A percentile compares a stretch with the other conserved stretches of the same genome.
phyloP scores from a whole-genome alignment of 208 protist species.

The Herpetomonas muscarum region DNA sequence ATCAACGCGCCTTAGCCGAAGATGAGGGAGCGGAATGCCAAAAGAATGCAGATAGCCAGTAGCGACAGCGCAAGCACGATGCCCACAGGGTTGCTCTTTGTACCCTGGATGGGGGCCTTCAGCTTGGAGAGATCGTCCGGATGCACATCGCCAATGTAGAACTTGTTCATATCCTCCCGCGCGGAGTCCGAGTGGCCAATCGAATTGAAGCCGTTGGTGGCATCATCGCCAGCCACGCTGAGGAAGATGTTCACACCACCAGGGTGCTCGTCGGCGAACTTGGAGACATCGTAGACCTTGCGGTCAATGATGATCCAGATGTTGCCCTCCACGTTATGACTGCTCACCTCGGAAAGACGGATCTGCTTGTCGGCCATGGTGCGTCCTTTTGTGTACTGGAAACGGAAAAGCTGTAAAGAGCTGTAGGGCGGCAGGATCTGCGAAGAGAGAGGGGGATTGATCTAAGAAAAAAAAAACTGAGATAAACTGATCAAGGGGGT shows the following conservation, averaged over 20 bases:
- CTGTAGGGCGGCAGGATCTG: too few relatives aligned
- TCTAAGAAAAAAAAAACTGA: too few relatives aligned
- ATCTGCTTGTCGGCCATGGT: conserved; percentile 18
- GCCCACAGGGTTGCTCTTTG: conserved; percentile 11
- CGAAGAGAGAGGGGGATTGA: too few relatives aligned
- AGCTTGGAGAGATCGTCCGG: conserved; percentile 28
- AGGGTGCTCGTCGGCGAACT: conserved; percentile 70
- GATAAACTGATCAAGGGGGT: too few relatives aligned
- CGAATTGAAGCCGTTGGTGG: conserved; percentile 59
- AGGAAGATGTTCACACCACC: conserved; percentile 63
- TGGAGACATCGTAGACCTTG: conserved; percentile 74
- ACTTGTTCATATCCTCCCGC: conserved; percentile 39
- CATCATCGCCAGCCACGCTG: conserved; percentile 56
- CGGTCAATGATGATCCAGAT: conserved; percentile 73
- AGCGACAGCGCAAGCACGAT: conserved; percentile 31
- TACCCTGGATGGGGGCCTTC: conserved; percentile 20
- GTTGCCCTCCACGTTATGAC: conserved; percentile 48
- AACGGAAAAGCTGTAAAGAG: not conserved
- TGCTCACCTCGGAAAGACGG: conserved; percentile 35
- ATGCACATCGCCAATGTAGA: conserved; percentile 51
- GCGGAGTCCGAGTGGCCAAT: conserved; percentile 55
- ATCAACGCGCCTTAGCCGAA: not conserved
- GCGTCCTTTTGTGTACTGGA: not conserved
- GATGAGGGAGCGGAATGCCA: conserved; percentile 19
- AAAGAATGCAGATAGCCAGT: conserved; percentile 13